Conservation (phyloP, 805 yeast genomes). For the Torulaspora microellipsoides region DNA sequence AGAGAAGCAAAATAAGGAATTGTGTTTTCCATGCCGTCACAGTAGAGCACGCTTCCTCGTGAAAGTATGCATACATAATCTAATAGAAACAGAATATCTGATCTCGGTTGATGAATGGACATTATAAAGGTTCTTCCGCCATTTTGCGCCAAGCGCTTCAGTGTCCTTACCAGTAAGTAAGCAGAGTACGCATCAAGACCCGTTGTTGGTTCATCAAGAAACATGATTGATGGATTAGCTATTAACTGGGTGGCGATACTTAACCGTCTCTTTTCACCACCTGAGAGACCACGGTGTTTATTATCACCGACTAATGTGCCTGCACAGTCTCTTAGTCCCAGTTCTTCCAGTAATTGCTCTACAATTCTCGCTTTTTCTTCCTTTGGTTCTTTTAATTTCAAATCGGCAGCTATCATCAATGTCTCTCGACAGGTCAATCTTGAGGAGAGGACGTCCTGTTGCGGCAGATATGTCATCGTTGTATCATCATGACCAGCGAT, state of each 20-base stretch:
- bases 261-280: slow-evolving; percentile 78
- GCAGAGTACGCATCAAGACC: slow-evolving; percentile 82
- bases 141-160: slow-evolving; percentile 50
- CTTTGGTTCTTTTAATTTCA: slow-evolving; percentile 49
- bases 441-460: slow-evolving; percentile 68
- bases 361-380: slow-evolving; percentile 48
- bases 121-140: slow-evolving; percentile 68
- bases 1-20: slow-evolving; percentile 46
- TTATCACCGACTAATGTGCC: slow-evolving; percentile 55
- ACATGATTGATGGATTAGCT: slow-evolving; percentile 69
- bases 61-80: slow-evolving; percentile 67
- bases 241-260: slow-evolving; percentile 75
- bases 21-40: slow-evolving; percentile 43
- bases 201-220: slow-evolving; percentile 85
- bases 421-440: slow-evolving; percentile 71
- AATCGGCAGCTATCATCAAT: slow-evolving; percentile 62
- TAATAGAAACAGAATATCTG: slow-evolving; percentile 64
- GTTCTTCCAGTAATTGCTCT: slow-evolving; percentile 53
- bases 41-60: slow-evolving; percentile 52
- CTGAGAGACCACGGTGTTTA: slow-evolving; percentile 61
- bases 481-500: slow-evolving; percentile 8
- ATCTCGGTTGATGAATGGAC: slow-evolving; percentile 81
- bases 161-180: slow-evolving; percentile 52
- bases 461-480: slow-evolving; percentile 58
- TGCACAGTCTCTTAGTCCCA: slow-evolving; percentile 62